Conservation (phyloP, 2,329 filamentous ascomycete genomes). For the Beauveria pseudobassiana region DNA sequence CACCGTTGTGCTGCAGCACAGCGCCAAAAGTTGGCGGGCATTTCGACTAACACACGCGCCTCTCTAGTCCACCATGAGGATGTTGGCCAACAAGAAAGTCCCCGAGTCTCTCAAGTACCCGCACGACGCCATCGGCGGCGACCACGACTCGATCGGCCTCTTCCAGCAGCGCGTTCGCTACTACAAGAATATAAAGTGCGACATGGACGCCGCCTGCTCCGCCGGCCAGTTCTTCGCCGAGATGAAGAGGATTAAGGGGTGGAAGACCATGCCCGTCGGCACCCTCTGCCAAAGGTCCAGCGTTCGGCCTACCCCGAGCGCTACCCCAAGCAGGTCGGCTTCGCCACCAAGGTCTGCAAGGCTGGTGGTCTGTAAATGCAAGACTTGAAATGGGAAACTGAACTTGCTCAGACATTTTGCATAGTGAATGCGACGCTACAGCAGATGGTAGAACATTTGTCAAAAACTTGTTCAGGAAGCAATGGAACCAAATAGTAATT, state of each 20-base stretch:
- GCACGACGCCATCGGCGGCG: conserved; percentile 17
- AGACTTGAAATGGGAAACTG: background rate
- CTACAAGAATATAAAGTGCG: conserved; percentile 17
- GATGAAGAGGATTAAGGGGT: conserved; percentile 16
- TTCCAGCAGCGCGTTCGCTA: conserved; percentile 21
- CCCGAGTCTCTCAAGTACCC: conserved; percentile 15
- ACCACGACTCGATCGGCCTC: conserved; percentile 19
- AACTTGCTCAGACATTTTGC: background rate
- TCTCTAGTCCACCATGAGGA: conserved; percentile 16
- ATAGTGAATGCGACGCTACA: background rate
- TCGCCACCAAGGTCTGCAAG: conserved; percentile 15
- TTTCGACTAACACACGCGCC: background rate
- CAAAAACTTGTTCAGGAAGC: background rate
- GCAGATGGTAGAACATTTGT: background rate
- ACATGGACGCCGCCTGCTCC: conserved; percentile 18
- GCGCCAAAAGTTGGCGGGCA: too few relatives aligned
- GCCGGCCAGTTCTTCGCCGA: conserved; percentile 16
- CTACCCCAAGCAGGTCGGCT: conserved; percentile 14
- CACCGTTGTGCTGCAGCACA: background rate
- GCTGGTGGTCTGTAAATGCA: conserved; percentile 14
- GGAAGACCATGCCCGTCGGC: conserved; percentile 17
- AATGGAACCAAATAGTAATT: background rate
- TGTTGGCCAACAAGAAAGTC: too few relatives aligned
- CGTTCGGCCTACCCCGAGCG: conserved; percentile 15
- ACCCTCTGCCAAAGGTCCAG: conserved; percentile 20